Base-by-base conservation (phyloP, 257 asterid genomes). In the Solanum peruvianum region DNA sequence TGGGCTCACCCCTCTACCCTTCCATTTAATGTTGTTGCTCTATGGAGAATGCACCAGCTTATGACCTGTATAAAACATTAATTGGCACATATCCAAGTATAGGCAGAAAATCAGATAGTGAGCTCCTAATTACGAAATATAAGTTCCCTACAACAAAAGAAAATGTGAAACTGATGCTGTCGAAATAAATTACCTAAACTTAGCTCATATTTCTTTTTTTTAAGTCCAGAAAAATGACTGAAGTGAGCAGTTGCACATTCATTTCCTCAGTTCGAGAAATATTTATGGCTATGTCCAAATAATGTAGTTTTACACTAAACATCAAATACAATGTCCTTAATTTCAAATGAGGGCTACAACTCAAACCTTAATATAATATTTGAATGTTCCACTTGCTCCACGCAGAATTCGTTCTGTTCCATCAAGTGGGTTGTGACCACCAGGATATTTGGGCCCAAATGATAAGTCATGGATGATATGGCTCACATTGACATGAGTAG, bases 381-480 rank as follows among this genome's bases (percentile, higher is more conserved):
- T 97, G 94, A 97, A 97, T 86, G 99, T 95, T 89, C 99, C 99
- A 89, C 99, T 96, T 47, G 98, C 86, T 85, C 90, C 98, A 81
- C 85, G 99, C 94, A 97, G 91, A 86, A 93, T 96, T 84, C 99
- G 93, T 73, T 56, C 73, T 12, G 98, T 96, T 92, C 91, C 99
- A 91, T 97, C 99, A 84, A 97, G 99, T 85, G 99, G 99, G 89
- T 97, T 97, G 90, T 96, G 98, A 86, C 95, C 92, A 73, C 99
- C 99, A 75, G 99, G 99, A 91, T 97, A 97, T 90, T 94, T 93
- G 83, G 99, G 99, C 86, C 99, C 99, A 91, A 97, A 96, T 44
- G 99, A 95, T 87, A 97, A 91, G 92, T 96, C 97, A 49, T 97
- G 98, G 93, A 97, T 96, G 86, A 94, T 83, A 89, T 96, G 99